These are phyloP conservation scores for Brassica juncea DNA, from an alignment of 345 rosid species.

Conservation along the genomic window DNA sequence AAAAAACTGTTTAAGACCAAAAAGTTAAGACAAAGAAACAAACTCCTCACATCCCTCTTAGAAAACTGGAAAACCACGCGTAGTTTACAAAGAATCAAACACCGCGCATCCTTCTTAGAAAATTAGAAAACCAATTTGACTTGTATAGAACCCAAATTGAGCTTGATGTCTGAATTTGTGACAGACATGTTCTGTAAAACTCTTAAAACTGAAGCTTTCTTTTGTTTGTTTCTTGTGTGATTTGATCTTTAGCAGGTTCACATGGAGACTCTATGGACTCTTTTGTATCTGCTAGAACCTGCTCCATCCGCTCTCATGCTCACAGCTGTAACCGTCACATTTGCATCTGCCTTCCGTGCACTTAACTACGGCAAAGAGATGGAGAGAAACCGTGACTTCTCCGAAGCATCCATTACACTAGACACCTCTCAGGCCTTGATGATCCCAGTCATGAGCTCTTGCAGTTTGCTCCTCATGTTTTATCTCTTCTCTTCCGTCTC, in stretches of 20 bases:
- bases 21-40: too few relatives aligned
- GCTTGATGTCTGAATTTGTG: too few relatives aligned
- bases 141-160: too few relatives aligned
- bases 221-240: conserved; percentile 9
- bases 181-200: background rate
- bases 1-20: too few relatives aligned
- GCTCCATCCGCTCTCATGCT: conserved; percentile 78
- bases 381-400: conserved; percentile 87
- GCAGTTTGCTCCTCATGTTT: conserved; percentile 44
- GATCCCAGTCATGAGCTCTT: conserved; percentile 97
- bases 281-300: conserved; percentile 82
- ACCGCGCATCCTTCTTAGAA: too few relatives aligned
- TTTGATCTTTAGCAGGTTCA: too few relatives aligned
- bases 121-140: too few relatives aligned
- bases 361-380: conserved; percentile 89
- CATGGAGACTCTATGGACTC: conserved; percentile 92
- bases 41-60: too few relatives aligned
- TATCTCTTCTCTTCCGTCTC: conserved; percentile 91
- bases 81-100: too few relatives aligned
- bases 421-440: conserved; percentile 88
- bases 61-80: too few relatives aligned
- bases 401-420: conserved; percentile 79
- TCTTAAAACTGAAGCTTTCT: background rate
- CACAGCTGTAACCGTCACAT: conserved; percentile 86
- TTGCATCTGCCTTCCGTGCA: conserved; percentile 91